These are phyloP conservation scores for Populus tomentosa DNA, from an alignment of 441 rosid species.

Conservation along the genomic window DNA sequence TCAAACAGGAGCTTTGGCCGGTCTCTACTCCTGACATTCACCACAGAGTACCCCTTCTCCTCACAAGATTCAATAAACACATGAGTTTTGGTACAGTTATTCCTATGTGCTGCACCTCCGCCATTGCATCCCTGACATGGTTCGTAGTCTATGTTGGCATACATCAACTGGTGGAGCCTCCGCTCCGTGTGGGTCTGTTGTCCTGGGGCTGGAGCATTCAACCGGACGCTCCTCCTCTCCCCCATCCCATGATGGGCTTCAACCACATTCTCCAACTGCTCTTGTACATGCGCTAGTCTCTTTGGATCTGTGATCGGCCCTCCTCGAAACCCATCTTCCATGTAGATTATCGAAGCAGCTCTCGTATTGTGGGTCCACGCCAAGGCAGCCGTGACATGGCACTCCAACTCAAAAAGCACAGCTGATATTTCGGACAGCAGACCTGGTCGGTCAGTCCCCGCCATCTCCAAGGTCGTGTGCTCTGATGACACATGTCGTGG, in stretches of 20 bases:
- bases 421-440: constrained; percentile 76
- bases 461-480: constrained; percentile 73
- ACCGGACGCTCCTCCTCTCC: constrained; percentile 49
- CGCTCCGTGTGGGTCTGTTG: constrained; percentile 65
- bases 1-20: constrained; percentile 80
- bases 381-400: constrained; percentile 62
- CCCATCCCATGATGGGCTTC: constrained; percentile 60
- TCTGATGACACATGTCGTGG: constrained; percentile 55
- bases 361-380: constrained; percentile 87
- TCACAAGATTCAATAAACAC: constrained; percentile 64
- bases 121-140: constrained; percentile 51
- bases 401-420: constrained; percentile 50
- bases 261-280: constrained; percentile 51
- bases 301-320: constrained; percentile 49
- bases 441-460: constrained; percentile 68
- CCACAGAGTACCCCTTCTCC: constrained; percentile 72
- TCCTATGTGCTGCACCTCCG: constrained; percentile 27
- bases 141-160: constrained; percentile 51
- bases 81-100: constrained; percentile 50
- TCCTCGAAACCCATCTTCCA: constrained; percentile 54
- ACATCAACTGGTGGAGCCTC: constrained; percentile 86
- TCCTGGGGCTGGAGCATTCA: constrained; percentile 43
- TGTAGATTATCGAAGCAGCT: constrained; percentile 58
- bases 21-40: constrained; percentile 59
- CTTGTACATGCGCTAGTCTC: constrained; percentile 46